These are phyloP conservation scores for Diaporthe sp. DNA, from an alignment of 2,329 filamentous ascomycete species.

Conservation along the genomic window DNA sequence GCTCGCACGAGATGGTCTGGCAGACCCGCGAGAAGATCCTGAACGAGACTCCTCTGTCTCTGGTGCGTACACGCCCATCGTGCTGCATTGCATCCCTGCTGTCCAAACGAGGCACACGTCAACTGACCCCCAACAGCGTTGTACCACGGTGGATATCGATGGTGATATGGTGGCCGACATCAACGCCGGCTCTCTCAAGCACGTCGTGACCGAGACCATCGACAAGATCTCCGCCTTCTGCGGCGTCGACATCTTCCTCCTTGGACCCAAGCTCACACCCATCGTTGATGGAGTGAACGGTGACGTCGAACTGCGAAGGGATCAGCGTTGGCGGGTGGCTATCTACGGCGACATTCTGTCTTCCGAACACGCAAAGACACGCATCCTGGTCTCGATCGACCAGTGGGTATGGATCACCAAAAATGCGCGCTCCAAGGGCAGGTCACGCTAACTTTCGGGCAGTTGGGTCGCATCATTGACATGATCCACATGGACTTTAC, in stretches of 20 bases:
- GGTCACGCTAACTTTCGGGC: conserved; percentile 52
- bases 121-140: conserved; percentile 72
- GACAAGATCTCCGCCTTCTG: conserved; percentile 90
- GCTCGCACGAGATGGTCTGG: conserved; percentile 87
- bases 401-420: conserved; percentile 76
- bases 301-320: conserved; percentile 85
- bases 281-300: conserved; percentile 82
- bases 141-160: conserved; percentile 93
- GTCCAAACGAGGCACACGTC: conserved; percentile 48
- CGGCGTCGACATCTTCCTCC: conserved; percentile 95
- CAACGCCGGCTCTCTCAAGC: conserved; percentile 76
- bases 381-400: conserved; percentile 97
- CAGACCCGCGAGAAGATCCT: conserved; percentile 91
- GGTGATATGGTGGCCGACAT: conserved; percentile 88
- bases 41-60: conserved; percentile 90
- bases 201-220: conserved; percentile 84
- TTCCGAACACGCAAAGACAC: conserved; percentile 95
- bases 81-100: conserved; percentile 40
- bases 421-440: background rate
- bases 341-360: conserved; percentile 97
- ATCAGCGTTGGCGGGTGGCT: conserved; percentile 91
- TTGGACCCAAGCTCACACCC: conserved; percentile 89
- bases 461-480: conserved; percentile 83
- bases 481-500: conserved; percentile 86
- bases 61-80: conserved; percentile 73